phyloP scores from a whole-genome alignment of 441 rosid species.

The Brassica hybrid region DNA sequence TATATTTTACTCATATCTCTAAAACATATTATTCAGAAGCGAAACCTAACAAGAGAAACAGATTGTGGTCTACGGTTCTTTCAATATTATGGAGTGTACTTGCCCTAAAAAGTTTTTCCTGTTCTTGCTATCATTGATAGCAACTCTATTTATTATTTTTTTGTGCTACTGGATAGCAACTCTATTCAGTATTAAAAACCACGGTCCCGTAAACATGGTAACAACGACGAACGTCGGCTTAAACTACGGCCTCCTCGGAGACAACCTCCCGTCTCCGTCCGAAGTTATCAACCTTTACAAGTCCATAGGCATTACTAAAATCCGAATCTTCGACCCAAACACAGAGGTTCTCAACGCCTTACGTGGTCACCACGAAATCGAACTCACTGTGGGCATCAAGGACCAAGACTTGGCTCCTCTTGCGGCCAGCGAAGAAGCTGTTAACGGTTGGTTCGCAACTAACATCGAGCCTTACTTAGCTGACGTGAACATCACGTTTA shows the following conservation, averaged over 20 bases:
- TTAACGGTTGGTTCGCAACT: background rate
- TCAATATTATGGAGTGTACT: background rate
- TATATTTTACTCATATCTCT: background rate
- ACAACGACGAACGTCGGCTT: background rate
- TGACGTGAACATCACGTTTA: background rate
- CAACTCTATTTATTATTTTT: background rate
- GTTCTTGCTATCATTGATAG: background rate
- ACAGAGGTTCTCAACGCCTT: background rate
- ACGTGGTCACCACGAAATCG: background rate
- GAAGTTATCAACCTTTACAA: background rate
- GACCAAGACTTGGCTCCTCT: background rate
- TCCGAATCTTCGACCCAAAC: background rate
- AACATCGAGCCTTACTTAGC: background rate
- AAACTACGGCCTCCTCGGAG: background rate
- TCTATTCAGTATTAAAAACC: background rate
- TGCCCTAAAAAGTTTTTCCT: background rate
- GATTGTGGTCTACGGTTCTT: too few species aligned
- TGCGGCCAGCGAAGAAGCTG: background rate
- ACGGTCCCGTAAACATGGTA: background rate
- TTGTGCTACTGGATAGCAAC: background rate
- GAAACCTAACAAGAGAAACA: too few species aligned
- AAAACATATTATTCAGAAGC: too few species aligned
- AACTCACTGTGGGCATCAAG: background rate
- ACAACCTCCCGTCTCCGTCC: background rate
- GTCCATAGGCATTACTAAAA: background rate